Percentiles rank a stretch among this genome's conserved stretches.
Conservation (phyloP, 768 basidiomycete genomes). For the Sutorius australiensis region DNA sequence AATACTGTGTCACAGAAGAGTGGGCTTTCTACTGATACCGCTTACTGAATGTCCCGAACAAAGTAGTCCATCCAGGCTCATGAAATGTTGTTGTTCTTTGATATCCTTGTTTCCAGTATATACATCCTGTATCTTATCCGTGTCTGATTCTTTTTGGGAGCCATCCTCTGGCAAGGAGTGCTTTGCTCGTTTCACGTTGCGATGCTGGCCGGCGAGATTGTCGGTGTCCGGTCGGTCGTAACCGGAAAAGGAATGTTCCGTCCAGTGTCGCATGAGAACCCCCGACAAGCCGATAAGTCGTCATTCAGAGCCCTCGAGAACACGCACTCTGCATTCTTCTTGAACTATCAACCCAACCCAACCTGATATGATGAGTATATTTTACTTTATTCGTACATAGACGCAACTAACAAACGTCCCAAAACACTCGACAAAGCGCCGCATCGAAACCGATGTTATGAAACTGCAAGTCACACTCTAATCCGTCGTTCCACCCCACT, state of each 20-base stretch:
- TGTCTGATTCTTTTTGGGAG: conserved; percentile 2
- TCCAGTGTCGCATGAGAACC: conserved; percentile 6
- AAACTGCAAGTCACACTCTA: conserved; percentile 65
- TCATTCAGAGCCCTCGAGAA: conserved; percentile 8
- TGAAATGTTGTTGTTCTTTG: conserved; percentile 6
- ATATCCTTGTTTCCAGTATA: conserved; percentile 16
- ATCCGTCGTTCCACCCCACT: conserved; percentile 9
- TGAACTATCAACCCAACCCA: conserved; percentile 11
- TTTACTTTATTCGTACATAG: conserved; percentile 18
- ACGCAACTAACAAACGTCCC: conserved; percentile 27
- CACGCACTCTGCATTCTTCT: conserved; percentile 6
- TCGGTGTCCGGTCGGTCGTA: conserved; percentile 3
- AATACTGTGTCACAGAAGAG: conserved; percentile 71
- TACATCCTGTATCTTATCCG: conserved; percentile 22
- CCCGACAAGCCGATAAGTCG: conserved; percentile 10
- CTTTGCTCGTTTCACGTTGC: background rate
- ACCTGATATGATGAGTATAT: conserved; percentile 58
- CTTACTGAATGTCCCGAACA: background rate
- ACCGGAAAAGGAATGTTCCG: conserved; percentile 22
- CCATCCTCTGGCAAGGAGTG: conserved; percentile 19
- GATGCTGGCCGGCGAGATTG: background rate
- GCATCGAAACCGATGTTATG: conserved; percentile 99
- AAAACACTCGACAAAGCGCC: conserved; percentile 79
- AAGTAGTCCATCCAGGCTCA: conserved; percentile 2
- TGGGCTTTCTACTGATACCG: conserved; percentile 47